Conservation (phyloP, 495 filamentous ascomycete genomes). For the Margaritispora aquatica region DNA sequence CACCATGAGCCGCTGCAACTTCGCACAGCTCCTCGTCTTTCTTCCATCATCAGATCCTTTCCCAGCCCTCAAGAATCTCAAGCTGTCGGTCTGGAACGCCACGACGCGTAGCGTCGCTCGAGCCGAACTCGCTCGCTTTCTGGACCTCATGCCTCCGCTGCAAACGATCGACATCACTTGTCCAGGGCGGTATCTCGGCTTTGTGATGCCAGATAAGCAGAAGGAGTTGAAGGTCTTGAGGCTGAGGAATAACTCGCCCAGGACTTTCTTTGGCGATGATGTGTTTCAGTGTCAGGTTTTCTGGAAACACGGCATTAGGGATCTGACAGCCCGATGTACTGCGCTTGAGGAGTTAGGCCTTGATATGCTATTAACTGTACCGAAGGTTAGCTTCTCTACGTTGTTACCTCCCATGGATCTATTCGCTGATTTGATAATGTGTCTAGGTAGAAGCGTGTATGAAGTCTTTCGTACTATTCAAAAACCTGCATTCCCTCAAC, state of each 20-base stretch:
- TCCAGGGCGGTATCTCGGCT: background rate
- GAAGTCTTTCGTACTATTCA: background rate
- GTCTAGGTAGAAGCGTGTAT: too few species aligned
- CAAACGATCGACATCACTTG: background rate
- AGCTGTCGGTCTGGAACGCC: background rate
- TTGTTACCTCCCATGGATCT: too few species aligned
- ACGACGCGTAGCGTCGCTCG: background rate
- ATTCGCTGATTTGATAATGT: too few species aligned
- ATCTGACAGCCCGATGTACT: too few species aligned
- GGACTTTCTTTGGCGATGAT: too few species aligned
- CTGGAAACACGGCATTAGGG: too few species aligned
- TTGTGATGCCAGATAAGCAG: background rate
- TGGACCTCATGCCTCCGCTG: background rate
- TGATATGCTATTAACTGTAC: too few species aligned
- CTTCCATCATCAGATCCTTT: background rate
- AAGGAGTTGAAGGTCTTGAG: background rate
- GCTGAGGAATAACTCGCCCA: background rate
- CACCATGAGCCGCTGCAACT: too few species aligned
- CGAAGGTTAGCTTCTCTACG: too few species aligned
- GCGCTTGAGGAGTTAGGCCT: too few species aligned
- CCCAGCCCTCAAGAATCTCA: background rate
- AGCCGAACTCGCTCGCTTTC: background rate
- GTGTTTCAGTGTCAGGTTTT: background rate
- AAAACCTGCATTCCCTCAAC: background rate
- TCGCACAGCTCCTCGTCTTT: too few species aligned